A percentile compares a stretch with the other conserved stretches of the same genome.
Conservation (phyloP, 352 stramenopile species). For the Pythium pyrilobum region DNA sequence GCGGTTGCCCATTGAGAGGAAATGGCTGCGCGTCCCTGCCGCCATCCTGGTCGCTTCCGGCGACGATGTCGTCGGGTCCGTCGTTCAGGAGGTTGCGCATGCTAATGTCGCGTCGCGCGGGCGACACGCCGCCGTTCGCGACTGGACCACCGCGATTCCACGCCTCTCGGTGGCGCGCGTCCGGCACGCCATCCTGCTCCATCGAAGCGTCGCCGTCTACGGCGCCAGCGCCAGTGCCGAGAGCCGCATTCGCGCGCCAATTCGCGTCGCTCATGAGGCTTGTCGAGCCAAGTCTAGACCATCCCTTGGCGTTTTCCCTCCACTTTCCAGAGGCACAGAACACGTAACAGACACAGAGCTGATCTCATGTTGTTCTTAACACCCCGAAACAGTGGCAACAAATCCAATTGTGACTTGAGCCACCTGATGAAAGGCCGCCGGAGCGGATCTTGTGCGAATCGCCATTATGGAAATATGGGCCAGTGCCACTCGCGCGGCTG, state of each 20-base stretch:
- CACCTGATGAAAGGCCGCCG: not conserved
- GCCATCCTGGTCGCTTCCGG: slow-evolving; percentile 6
- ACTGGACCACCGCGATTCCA: too few relatives aligned
- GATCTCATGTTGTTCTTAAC: not conserved
- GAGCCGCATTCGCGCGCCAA: too few relatives aligned
- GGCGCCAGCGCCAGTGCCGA: too few relatives aligned
- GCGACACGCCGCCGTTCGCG: not conserved
- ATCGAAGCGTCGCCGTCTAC: too few relatives aligned
- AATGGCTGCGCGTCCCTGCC: not conserved
- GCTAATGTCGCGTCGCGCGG: not conserved
- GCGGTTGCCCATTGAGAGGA: not conserved
- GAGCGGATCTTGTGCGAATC: not conserved
- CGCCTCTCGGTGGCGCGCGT: too few relatives aligned
- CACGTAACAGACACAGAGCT: not conserved
- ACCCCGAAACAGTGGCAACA: slow-evolving; percentile 2
- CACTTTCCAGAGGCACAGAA: slow-evolving; percentile 5
- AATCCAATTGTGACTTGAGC: too few relatives aligned
- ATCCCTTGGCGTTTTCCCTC: slow-evolving; percentile 15
- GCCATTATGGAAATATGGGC: slow-evolving; percentile 2
- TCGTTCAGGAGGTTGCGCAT: slow-evolving; percentile 2
- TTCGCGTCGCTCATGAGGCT: not conserved
- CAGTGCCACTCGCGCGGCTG: slow-evolving; percentile 2
- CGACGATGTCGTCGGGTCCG: slow-evolving; percentile 1
- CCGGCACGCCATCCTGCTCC: too few relatives aligned
- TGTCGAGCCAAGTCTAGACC: not conserved